Evolutionary conservation across 2,329 filamentous ascomycete genomes (phyloP), one percentile per base, ranked within the genome.

Genomic region (Penicillium sp.): DNA sequence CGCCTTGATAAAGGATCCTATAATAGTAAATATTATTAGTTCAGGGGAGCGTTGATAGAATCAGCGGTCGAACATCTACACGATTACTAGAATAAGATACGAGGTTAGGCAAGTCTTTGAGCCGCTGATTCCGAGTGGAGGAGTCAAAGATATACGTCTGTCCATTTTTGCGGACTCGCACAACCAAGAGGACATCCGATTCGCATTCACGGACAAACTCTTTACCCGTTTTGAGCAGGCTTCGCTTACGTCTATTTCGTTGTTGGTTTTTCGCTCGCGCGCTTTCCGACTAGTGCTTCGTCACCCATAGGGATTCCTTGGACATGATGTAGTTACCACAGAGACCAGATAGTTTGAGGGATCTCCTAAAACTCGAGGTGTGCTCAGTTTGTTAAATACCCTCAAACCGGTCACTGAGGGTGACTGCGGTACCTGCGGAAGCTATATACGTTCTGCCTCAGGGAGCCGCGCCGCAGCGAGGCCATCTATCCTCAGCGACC

Each of bases 221-320:
- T 37, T 55, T 55, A 31, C 44, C 44, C 36, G 50, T 55, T 27
- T 55, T 55, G 22, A 55, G 50, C 16, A 55, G 43, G 43, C 19
- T 47, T 16, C 22, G 22, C 22, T 54, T 54, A 36, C 40, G 51
- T 46, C 40, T 41, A 35, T 54, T 47, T 31, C 40, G 51, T 36
- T 46, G 40, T 54, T 54, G 40, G 6, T 1, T 33, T 44, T 44
- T 54, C 19, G 51, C 51, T 19, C 39, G 40, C 6, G 14, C 22
- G 5, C 40, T 19, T n/a, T 19, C 41, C 41, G 41, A 44, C 41
- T 13, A 6, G 41, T 18, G 41, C 41, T 44, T 44, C 41, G 3
- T 44, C 18, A 44, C 2, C 18, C 2, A 44, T 44, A 2, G 10
- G 41, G 18, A 22, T 44, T 44, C 10, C 41, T 19, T 19, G 3